Evolutionary conservation across 371 early-diverging fungal genomes (phyloP).

Genomic region (Syncephalastrum monosporum): DNA sequence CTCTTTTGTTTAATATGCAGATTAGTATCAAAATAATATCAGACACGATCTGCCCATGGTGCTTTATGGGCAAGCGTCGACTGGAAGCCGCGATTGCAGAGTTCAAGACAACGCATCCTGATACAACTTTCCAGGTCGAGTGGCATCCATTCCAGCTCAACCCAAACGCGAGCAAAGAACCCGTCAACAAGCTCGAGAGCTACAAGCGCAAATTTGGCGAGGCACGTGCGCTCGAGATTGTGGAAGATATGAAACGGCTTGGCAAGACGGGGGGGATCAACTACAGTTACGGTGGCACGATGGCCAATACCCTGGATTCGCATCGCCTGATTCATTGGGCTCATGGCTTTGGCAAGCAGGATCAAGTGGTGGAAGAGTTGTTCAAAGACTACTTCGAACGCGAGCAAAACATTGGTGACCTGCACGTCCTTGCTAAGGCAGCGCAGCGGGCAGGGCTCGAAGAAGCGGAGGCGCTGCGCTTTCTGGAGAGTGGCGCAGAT

Average conservation of each 20-base stretch:
- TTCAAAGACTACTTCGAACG: conserved; percentile 69
- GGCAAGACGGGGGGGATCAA: conserved; percentile 62
- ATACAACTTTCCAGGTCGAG: conserved; percentile 49
- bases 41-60: not conserved
- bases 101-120: conserved; percentile 46
- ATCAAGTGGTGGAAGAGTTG: conserved; percentile 58
- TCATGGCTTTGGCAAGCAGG: conserved; percentile 47
- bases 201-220: conserved; percentile 65
- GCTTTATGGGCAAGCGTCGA: conserved; percentile 28
- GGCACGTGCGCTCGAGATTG: conserved; percentile 41
- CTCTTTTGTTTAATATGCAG: no score
- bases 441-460: conserved; percentile 65
- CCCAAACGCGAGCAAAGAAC: conserved; percentile 34
- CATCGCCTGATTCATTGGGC: conserved; percentile 71
- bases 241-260: conserved; percentile 46
- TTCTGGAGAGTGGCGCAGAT: conserved; percentile 53
- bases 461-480: conserved; percentile 34
- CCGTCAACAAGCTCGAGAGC: conserved; percentile 43
- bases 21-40: not conserved
- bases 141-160: conserved; percentile 71
- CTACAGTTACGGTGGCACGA: conserved; percentile 59
- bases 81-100: conserved; percentile 60
- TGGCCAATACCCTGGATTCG: conserved; percentile 66
- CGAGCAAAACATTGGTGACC: conserved; percentile 58
- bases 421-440: conserved; percentile 49